Percentiles rank a stretch among this genome's conserved stretches.
Conservation (phyloP, 257 asterid species). For the Eustoma russellianum region DNA sequence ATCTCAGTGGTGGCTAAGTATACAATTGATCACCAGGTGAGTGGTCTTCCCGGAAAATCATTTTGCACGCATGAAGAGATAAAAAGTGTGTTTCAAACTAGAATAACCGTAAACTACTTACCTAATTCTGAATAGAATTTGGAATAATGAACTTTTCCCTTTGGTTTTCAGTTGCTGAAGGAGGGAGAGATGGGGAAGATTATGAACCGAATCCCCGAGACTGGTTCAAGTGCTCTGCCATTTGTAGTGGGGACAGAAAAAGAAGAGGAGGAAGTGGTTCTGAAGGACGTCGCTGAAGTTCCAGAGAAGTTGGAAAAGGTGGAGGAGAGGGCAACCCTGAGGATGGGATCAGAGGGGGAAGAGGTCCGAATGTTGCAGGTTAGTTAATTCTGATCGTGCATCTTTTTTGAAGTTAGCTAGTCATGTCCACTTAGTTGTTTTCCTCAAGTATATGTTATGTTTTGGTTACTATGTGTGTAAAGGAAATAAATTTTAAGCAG, state of each 20-base stretch:
- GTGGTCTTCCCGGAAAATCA: too few relatives aligned
- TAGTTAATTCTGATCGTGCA: conserved; percentile 3
- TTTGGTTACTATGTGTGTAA: too few relatives aligned
- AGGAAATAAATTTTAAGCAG: too few relatives aligned
- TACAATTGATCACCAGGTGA: too few relatives aligned
- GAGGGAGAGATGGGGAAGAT: conserved; percentile 58
- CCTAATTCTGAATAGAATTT: too few relatives aligned
- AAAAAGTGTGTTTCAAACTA: too few relatives aligned
- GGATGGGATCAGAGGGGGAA: conserved; percentile 85
- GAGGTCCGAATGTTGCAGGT: conserved; percentile 85
- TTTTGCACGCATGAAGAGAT: too few relatives aligned
- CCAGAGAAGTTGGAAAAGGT: conserved; percentile 31
- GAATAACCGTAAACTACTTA: too few relatives aligned
- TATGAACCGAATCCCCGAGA: conserved; percentile 44
- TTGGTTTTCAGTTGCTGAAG: conserved; percentile 46
- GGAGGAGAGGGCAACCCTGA: conserved; percentile 41
- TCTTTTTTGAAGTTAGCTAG: neutral
- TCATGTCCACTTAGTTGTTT: neutral
- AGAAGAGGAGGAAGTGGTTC: conserved; percentile 36
- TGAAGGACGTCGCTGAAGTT: conserved; percentile 54
- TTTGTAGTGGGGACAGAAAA: conserved; percentile 37
- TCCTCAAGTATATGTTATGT: too few relatives aligned
- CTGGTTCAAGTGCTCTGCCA: conserved; percentile 47
- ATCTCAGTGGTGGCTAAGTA: too few relatives aligned
- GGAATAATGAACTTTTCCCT: neutral